phyloP scores from a whole-genome alignment of 768 basidiomycete species.

The Mycena galopus region DNA sequence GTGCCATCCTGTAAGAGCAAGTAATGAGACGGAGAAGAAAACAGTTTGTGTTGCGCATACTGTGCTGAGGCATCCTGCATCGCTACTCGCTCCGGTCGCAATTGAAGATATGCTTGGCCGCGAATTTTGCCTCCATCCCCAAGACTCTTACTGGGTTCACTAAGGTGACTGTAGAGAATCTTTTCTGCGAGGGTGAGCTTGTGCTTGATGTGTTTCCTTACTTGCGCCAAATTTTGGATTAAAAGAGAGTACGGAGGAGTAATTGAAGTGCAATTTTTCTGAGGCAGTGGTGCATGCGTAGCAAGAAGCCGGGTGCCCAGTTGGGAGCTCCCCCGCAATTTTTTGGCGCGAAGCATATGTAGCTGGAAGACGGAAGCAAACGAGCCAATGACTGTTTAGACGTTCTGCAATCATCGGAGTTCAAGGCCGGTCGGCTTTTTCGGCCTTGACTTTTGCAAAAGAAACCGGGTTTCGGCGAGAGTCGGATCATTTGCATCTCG shows the following conservation, averaged over 20 bases:
- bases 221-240: constrained; percentile 75
- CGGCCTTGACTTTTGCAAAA: too few species aligned
- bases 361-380: too few species aligned
- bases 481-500: too few species aligned
- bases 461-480: too few species aligned
- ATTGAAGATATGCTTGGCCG: constrained; percentile 91
- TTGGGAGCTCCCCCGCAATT: not conserved
- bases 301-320: constrained; percentile 44
- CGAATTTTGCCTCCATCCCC: constrained; percentile 76
- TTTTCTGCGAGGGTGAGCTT: constrained; percentile 98
- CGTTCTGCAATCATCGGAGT: too few species aligned
- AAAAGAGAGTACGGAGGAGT: constrained; percentile 88
- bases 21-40: constrained; percentile 24
- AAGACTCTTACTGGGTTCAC: constrained; percentile 81
- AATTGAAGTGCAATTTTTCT: constrained; percentile 69
- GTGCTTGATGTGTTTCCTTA: constrained; percentile 77
- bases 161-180: constrained; percentile 94
- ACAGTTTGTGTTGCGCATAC: constrained; percentile 59
- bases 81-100: constrained; percentile 93
- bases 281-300: constrained; percentile 52
- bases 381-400: too few species aligned
- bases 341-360: constrained; percentile 22
- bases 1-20: constrained; percentile 73
- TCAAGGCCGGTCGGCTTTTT: too few species aligned
- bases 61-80: constrained; percentile 97